Evolutionary conservation across 2,329 filamentous ascomycete species (phyloP), one percentile per base, ranked within the genome.

Genomic region (Sarocladium oryzae): DNA sequence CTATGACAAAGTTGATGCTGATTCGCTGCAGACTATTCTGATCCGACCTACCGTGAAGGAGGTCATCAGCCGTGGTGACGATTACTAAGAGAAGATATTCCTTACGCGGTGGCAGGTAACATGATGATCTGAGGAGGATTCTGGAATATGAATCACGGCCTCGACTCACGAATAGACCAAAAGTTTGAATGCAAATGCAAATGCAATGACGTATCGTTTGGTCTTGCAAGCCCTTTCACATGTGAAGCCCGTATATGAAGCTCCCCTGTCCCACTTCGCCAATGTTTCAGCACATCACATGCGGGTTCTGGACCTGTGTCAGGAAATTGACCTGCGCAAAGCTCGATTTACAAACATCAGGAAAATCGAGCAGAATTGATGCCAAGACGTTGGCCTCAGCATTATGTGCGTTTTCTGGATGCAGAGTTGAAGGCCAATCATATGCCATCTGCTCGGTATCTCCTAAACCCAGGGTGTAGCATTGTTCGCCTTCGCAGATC

Each of bases 11-110:
- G 4, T 4, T 4, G 23, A 30, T 40, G 37, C 36, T 41, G 24
- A 11, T 20, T 2, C 23, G 16, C 51, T 49, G 18, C 55, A 89
- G 85, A 88, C 87, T 30, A 86, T 91, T 59, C 68, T 92, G 57
- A 80, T 92, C 55, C 78, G 86, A 61, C 87, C 86, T 51, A 90
- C 76, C 53, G 85, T 90, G 51, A 95, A 95, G 76, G 89, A 95
- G 73, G 84, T 95, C 57, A 85, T 95, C 61, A 91, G 86, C 68
- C 82, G 88, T 55, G 89, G 89, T 57, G 87, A 93, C 51, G 89
- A 95, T 66, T 95, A 89, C 66, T 95, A 80, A 55, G 43, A 4
- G 37, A 15, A n/a, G 23, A 28, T 30, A 13, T 13, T 30, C 28
- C 28, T 7, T 30, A 28, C n/a, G 23, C 13, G n/a, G 11, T 15